A percentile compares a stretch with the other conserved stretches of the same genome.
phyloP scores from a whole-genome alignment of 2,329 filamentous ascomycete genomes.

The Fusarium udum region DNA sequence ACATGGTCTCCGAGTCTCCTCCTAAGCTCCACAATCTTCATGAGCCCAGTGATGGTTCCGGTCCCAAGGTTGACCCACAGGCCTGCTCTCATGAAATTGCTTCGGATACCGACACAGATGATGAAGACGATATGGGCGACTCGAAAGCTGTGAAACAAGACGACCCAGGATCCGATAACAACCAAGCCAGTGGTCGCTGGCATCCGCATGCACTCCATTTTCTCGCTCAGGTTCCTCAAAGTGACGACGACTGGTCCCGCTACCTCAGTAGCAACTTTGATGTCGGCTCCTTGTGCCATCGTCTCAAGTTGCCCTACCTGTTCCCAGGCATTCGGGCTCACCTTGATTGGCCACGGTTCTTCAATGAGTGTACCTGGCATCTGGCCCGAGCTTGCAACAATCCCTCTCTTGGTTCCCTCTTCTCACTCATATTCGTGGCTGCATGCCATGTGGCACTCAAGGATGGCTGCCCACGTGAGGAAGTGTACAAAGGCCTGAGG shows the following conservation, averaged over 20 bases:
- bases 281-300: constrained; percentile 1
- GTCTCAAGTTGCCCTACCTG: constrained; percentile 9
- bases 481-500: constrained; percentile 1
- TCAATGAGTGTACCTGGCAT: constrained; percentile 10
- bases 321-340: not conserved
- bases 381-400: not conserved
- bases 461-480: constrained; percentile 3
- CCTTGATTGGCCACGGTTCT: constrained; percentile 8
- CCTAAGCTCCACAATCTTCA: not conserved
- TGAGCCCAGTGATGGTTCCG: not conserved
- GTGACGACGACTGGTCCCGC: constrained; percentile 16
- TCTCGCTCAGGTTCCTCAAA: constrained; percentile 13
- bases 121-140: not conserved
- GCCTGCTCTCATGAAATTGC: not conserved
- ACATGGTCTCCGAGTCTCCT: constrained; percentile 6
- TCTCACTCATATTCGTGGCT: constrained; percentile 22
- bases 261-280: constrained; percentile 9
- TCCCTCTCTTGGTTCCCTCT: constrained; percentile 17
- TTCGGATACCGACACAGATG: not conserved
- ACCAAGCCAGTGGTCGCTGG: not conserved
- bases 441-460: constrained; percentile 15
- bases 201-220: constrained; percentile 18
- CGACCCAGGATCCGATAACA: not conserved
- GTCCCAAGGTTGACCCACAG: not conserved
- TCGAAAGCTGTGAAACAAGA: not conserved